Conservation (phyloP, 345 rosid species). For the Arabidopsis suecica region DNA sequence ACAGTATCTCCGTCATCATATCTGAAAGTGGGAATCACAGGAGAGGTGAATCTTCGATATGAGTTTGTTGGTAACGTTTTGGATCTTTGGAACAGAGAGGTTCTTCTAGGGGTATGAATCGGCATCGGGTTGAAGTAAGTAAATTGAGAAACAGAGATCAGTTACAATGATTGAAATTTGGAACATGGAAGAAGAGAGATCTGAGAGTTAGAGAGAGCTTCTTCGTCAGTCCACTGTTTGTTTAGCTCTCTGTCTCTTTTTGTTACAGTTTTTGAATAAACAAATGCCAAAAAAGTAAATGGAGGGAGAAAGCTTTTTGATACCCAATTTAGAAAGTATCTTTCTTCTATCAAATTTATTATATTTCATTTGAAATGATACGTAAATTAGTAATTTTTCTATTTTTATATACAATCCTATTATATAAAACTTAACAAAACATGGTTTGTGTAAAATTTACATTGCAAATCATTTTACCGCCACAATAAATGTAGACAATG, state of each 20-base stretch:
- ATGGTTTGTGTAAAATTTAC: conserved; percentile 40
- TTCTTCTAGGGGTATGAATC: conserved; percentile 41
- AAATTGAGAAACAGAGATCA: not conserved
- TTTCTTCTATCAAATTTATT: not conserved
- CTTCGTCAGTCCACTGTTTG: conserved; percentile 19
- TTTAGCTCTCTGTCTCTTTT: not conserved
- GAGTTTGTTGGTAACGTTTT: conserved; percentile 48
- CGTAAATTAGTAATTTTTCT: too few species aligned
- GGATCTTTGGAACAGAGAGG: conserved; percentile 57
- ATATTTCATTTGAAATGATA: too few species aligned
- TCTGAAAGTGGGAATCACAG: conserved; percentile 65
- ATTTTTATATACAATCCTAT: too few species aligned
- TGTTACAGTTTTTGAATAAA: conserved; percentile 23
- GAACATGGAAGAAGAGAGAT: conserved; percentile 27
- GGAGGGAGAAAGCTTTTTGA: conserved; percentile 28
- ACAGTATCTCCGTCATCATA: conserved; percentile 43
- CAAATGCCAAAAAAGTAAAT: not conserved
- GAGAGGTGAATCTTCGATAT: conserved; percentile 64
- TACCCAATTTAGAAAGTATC: conserved; percentile 1
- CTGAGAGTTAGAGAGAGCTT: conserved; percentile 21
- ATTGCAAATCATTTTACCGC: conserved; percentile 83
- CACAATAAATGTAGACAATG: conserved; percentile 78
- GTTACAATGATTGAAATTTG: not conserved
- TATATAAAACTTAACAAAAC: too few species aligned
- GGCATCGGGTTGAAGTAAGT: conserved; percentile 8